Evolutionary conservation across 371 early-diverging fungal genomes (phyloP), one percentile per base, ranked within the genome.

Genomic region (Rhizomucor miehei): DNA sequence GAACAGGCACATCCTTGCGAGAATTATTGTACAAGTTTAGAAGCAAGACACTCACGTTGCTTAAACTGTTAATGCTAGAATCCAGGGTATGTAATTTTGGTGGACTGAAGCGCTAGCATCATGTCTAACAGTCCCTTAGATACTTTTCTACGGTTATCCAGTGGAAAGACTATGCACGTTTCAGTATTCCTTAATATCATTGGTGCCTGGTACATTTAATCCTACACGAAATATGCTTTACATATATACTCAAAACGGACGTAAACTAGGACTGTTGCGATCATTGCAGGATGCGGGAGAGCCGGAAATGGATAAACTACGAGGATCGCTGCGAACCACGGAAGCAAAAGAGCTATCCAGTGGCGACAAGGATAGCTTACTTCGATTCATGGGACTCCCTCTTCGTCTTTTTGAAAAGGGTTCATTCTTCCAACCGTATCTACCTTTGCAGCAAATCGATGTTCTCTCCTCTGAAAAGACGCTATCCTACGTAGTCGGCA

Each of bases 391-490:
- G 61, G 88, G 89, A 11, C 63, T 89, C 17, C 92, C 92, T 19
- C 63, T 92, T 12, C 66, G 81, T 39, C 67, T 90, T 8, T 92
- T 90, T 67, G 89, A 86, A 45, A 77, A 86, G 67, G 88, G 88
- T 0, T 77, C 85, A 0, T 89, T 91, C 48, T 90, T 90, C 56
- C 92, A 90, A 52, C 92, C 92, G 9, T 92, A 92, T 58, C 68
- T 91, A 43, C 91, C 92, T 11, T 67, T 92, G 10, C 92, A 92
- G 56, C 92, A 92, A 61, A 88, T 92, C 21, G 90, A 92, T 48
- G 85, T 83, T 56, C 57, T 91, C 0, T 82, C 82, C 38, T 78
- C 87, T 11, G 76, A 84, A 20, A 71, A 77, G 36, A 89, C 91
- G 2, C 72, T 73, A 43, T 79, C 88, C 0, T 91, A 85, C 54